A percentile compares a stretch with the other conserved stretches of the same genome.
phyloP scores from a whole-genome alignment of 768 basidiomycete species.

The Gloeostereum incarnatum region DNA sequence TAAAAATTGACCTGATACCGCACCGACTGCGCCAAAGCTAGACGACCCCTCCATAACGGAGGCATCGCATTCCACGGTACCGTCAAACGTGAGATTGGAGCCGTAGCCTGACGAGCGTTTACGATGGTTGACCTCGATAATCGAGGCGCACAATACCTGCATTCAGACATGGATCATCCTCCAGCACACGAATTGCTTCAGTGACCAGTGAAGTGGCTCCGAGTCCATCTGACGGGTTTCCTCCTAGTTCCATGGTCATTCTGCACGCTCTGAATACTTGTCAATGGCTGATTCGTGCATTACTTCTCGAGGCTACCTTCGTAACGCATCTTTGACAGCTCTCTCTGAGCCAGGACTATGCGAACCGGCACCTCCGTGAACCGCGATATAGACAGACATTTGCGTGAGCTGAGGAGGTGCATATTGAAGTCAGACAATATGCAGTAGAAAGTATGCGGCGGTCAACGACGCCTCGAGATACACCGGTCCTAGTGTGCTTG shows the following conservation, averaged over 20 bases:
- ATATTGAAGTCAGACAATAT: no score
- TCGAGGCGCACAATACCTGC: conserved; percentile 36
- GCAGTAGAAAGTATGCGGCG: no score
- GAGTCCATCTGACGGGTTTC: not conserved
- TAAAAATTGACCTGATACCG: conserved; percentile 44
- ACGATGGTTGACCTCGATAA: not conserved
- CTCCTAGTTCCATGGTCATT: not conserved
- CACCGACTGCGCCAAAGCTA: conserved; percentile 65
- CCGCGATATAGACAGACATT: conserved; percentile 35
- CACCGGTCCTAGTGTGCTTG: no score
- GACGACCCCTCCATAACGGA: conserved; percentile 48
- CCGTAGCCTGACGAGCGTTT: conserved; percentile 43
- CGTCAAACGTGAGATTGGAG: conserved; percentile 69
- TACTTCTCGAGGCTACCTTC: conserved; percentile 27
- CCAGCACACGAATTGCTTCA: conserved; percentile 45
- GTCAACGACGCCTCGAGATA: no score
- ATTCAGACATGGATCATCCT: conserved; percentile 61
- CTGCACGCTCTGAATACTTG: conserved; percentile 3
- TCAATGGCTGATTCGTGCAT: not conserved
- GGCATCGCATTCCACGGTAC: conserved; percentile 77
- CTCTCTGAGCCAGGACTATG: conserved; percentile 40
- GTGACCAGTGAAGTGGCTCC: conserved; percentile 28
- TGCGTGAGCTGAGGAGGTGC: no score
- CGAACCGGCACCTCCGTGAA: conserved; percentile 76
- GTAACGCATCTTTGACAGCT: conserved; percentile 44